phyloP scores from a whole-genome alignment of 805 yeast species.

The Cyberlindnera maclurae region DNA sequence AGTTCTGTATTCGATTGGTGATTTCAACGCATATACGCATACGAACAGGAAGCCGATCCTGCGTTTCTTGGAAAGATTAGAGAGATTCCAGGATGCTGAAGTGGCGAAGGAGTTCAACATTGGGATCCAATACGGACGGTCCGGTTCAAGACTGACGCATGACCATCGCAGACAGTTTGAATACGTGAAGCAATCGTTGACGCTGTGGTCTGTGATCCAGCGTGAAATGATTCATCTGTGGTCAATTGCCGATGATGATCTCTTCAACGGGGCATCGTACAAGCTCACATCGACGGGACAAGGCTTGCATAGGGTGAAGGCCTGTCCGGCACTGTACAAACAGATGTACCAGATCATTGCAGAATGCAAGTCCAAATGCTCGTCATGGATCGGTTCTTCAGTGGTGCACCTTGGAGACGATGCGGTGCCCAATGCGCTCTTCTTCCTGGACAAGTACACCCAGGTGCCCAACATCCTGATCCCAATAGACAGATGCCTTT shows the following conservation, averaged over 20 bases:
- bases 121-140: slow-evolving; percentile 58
- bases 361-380: slow-evolving; percentile 57
- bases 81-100: slow-evolving; percentile 39
- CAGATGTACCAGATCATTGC: slow-evolving; percentile 63
- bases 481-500: slow-evolving; percentile 58
- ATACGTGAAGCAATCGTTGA: slow-evolving; percentile 68
- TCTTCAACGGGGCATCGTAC: slow-evolving; percentile 49
- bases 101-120: slow-evolving; percentile 36
- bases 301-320: slow-evolving; percentile 69
- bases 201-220: slow-evolving; percentile 72
- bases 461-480: slow-evolving; percentile 74
- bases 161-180: slow-evolving; percentile 65
- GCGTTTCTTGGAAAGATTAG: slow-evolving; percentile 49
- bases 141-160: slow-evolving; percentile 69
- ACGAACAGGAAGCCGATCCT: slow-evolving; percentile 63
- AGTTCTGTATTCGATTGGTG: slow-evolving; percentile 71
- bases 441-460: slow-evolving; percentile 70
- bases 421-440: slow-evolving; percentile 77
- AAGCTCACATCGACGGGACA: slow-evolving; percentile 69
- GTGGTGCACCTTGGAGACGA: slow-evolving; percentile 79
- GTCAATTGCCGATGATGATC: slow-evolving; percentile 70
- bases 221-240: slow-evolving; percentile 71
- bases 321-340: slow-evolving; percentile 62
- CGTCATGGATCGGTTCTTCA: slow-evolving; percentile 73
- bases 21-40: slow-evolving; percentile 64